A percentile compares a stretch with the other conserved stretches of the same genome.
These are phyloP conservation scores for Botrytis fabae DNA, from an alignment of 2,329 filamentous ascomycete genomes.

Conservation along the genomic window DNA sequence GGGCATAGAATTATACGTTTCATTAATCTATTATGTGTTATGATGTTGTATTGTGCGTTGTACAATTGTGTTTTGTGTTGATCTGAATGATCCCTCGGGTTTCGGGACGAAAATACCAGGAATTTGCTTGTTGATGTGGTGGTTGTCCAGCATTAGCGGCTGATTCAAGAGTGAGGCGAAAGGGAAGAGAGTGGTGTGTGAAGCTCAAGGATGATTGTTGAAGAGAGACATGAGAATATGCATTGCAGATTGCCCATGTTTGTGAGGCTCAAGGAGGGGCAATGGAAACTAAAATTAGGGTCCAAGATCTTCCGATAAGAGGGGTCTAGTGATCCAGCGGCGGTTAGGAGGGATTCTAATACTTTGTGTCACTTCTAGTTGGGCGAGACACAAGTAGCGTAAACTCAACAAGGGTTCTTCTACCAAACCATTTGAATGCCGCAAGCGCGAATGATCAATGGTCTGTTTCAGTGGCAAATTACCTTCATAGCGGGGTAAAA, in stretches of 20 bases:
- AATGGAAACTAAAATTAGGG: background rate
- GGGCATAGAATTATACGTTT: background rate
- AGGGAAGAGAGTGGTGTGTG: background rate
- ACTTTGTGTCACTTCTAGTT: background rate
- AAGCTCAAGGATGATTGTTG: background rate
- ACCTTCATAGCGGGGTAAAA: background rate
- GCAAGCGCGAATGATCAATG: background rate
- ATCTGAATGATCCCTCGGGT: background rate
- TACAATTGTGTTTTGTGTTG: background rate
- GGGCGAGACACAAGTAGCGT: background rate
- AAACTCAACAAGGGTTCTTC: background rate
- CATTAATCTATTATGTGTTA: background rate
- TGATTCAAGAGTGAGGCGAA: background rate
- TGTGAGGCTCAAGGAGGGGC: background rate
- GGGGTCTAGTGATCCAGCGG: background rate
- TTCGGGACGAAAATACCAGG: background rate
- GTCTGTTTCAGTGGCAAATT: background rate
- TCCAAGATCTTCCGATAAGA: background rate
- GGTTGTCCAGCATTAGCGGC: background rate
- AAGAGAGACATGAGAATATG: no score
- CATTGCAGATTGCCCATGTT: background rate
- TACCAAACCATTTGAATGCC: no score
- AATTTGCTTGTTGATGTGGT: background rate
- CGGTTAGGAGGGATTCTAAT: background rate
- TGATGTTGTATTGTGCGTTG: constrained; percentile 8